These are phyloP conservation scores for Sphagnum contortum DNA, from an alignment of 225 moss, liverwort and hornwort species.

Conservation along the genomic window DNA sequence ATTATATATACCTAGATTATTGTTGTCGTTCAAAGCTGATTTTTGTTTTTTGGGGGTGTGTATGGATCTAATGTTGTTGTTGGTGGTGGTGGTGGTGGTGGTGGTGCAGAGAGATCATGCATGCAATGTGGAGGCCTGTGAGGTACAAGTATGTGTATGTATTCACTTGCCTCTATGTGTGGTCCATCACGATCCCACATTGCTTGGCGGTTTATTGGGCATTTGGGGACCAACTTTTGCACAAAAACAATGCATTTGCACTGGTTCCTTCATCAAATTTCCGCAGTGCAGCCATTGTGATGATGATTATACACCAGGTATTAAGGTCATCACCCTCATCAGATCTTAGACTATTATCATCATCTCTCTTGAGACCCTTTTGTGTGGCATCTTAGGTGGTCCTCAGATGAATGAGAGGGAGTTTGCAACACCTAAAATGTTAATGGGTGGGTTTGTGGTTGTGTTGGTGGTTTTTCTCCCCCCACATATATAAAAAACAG, in stretches of 20 bases:
- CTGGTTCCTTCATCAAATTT: conserved; percentile 12
- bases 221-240: conserved; percentile 21
- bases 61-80: too few species aligned
- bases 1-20: too few species aligned
- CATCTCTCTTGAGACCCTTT: too few species aligned
- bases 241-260: conserved; percentile 15
- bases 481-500: conserved; percentile 5
- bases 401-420: too few species aligned
- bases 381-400: too few species aligned
- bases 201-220: conserved; percentile 40
- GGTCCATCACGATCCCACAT: conserved; percentile 38
- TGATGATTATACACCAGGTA: conserved; percentile 28
- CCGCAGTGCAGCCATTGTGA: conserved; percentile 13
- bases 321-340: not conserved
- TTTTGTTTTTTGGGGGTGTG: too few species aligned
- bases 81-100: not conserved
- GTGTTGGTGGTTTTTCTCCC: not conserved
- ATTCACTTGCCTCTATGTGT: conserved; percentile 21
- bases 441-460: too few species aligned
- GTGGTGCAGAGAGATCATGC: conserved; percentile 49
- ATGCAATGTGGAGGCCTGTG: conserved; percentile 44
- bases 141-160: conserved; percentile 43
- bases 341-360: too few species aligned
- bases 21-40: too few species aligned
- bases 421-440: too few species aligned